Conservation (phyloP, 257 asterid species). For the Nicotiana undulata region DNA sequence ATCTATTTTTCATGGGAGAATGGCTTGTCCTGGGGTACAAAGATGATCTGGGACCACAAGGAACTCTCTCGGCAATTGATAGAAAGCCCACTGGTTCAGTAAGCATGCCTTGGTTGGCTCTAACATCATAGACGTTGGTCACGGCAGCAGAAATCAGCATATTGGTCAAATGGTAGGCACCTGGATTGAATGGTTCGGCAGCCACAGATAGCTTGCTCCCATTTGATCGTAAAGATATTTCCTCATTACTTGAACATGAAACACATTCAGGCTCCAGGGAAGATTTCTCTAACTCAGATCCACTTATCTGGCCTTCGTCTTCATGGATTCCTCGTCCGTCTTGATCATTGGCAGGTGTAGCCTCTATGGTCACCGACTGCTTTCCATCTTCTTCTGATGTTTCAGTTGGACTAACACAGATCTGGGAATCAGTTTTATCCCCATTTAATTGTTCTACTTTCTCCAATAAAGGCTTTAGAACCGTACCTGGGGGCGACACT, state of each 20-base stretch:
- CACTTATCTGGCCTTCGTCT: slow-evolving; percentile 38
- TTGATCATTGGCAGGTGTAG: slow-evolving; percentile 28
- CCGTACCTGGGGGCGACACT: slow-evolving; percentile 90
- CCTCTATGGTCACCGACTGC: slow-evolving; percentile 36
- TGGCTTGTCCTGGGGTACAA: slow-evolving; percentile 65
- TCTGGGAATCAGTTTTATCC: slow-evolving; percentile 49
- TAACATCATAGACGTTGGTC: slow-evolving; percentile 56
- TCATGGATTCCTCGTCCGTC: slow-evolving; percentile 40
- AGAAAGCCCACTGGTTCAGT: slow-evolving; percentile 62
- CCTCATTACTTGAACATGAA: slow-evolving; percentile 35
- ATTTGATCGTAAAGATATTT: slow-evolving; percentile 46
- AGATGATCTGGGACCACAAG: slow-evolving; percentile 90
- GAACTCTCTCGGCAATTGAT: slow-evolving; percentile 82
- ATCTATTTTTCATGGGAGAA: slow-evolving; percentile 47
- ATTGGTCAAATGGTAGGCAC: slow-evolving; percentile 45
- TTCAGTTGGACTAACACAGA: slow-evolving; percentile 52
- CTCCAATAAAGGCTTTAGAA: slow-evolving; percentile 89
- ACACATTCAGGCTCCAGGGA: slow-evolving; percentile 39
- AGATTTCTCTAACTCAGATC: slow-evolving; percentile 25
- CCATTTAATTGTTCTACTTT: slow-evolving; percentile 66
- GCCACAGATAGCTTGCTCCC: slow-evolving; percentile 94
- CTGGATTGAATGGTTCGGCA: slow-evolving; percentile 89
- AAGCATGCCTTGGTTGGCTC: slow-evolving; percentile 51
- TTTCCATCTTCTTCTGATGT: slow-evolving; percentile 39
- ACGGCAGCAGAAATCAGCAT: slow-evolving; percentile 34